Percentiles rank a stretch among this genome's conserved stretches.
Evolutionary conservation across 108 stramenopile species (phyloP).

Genomic region (Skeletonema grethae): DNA sequence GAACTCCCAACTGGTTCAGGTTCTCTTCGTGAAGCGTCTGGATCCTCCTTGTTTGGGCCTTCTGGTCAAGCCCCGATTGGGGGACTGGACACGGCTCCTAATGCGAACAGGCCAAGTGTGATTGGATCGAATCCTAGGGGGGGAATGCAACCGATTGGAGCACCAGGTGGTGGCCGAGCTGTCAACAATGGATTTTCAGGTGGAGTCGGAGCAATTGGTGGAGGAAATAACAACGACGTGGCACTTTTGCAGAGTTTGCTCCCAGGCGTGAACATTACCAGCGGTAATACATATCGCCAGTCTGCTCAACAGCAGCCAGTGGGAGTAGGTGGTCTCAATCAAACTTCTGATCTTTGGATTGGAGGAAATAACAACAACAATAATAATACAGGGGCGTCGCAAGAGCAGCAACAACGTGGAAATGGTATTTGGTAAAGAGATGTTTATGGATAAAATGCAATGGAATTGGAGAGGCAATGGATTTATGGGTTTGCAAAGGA

Average conservation of each 20-base stretch:
- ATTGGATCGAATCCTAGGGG: slow-evolving; percentile 9
- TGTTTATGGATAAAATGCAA: slow-evolving; percentile 2
- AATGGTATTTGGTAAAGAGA: slow-evolving; percentile 3
- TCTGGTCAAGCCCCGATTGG: slow-evolving; percentile 22
- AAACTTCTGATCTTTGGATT: slow-evolving; percentile 30
- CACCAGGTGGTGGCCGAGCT: slow-evolving; percentile 22
- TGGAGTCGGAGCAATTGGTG: slow-evolving; percentile 46
- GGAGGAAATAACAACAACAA: slow-evolving; percentile 20
- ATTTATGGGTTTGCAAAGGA: slow-evolving; percentile 7
- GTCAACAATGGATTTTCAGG: slow-evolving; percentile 67
- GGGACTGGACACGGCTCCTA: slow-evolving; percentile 17
- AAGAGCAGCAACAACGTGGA: slow-evolving; percentile 23
- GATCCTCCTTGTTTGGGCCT: slow-evolving; percentile 15
- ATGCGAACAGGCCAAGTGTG: slow-evolving; percentile 45
- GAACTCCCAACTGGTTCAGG: slow-evolving; percentile 79
- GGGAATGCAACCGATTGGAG: slow-evolving; percentile 31
- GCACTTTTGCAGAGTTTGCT: slow-evolving; percentile 85
- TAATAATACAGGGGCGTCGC: slow-evolving; percentile 9
- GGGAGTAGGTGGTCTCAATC: slow-evolving; percentile 42
- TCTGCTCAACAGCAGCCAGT: slow-evolving; percentile 34
- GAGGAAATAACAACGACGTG: slow-evolving; percentile 69
- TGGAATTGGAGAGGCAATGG: slow-evolving; percentile 33
- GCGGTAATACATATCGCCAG: slow-evolving; percentile 34
- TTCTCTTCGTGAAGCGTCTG: slow-evolving; percentile 63
- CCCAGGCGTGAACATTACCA: slow-evolving; percentile 70